Evolutionary conservation across 495 filamentous ascomycete species (phyloP).

Genomic region (Xylaria bambusicola): DNA sequence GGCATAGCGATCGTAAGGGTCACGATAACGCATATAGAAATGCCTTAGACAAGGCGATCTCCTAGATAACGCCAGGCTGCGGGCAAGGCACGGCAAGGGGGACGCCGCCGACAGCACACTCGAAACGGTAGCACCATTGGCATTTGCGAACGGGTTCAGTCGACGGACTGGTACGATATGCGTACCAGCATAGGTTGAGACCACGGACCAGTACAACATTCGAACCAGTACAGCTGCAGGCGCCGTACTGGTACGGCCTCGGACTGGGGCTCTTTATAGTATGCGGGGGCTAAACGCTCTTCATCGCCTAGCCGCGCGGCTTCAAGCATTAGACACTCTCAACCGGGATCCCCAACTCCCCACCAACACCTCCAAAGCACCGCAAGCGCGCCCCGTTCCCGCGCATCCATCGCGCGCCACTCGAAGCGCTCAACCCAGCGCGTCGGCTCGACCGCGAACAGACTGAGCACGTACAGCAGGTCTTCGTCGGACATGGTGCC

Average conservation of each 20-base stretch:
- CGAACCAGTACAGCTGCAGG: not conserved
- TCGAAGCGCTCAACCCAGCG: conserved; percentile 38
- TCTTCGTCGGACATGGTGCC: conserved; percentile 45
- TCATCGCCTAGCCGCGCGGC: not conserved
- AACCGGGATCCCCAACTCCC: not conserved
- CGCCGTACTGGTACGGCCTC: not conserved
- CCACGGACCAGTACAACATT: not conserved
- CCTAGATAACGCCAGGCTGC: too few species aligned
- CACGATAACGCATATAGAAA: too few species aligned
- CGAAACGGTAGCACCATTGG: too few species aligned
- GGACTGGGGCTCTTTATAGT: too few species aligned
- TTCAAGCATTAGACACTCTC: not conserved
- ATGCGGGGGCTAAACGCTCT: not conserved
- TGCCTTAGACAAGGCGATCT: too few species aligned
- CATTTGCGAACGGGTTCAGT: not conserved
- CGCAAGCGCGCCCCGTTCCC: conserved; percentile 46
- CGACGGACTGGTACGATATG: not conserved
- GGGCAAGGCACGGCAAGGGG: too few species aligned
- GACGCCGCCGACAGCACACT: too few species aligned
- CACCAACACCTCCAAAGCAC: conserved; percentile 35
- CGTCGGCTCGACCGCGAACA: conserved; percentile 41
- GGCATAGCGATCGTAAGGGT: too few species aligned
- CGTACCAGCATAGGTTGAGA: not conserved
- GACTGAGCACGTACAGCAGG: conserved; percentile 44
- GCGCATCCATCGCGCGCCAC: conserved; percentile 43